These are phyloP conservation scores for Saccharomyces hybrid DNA, from an alignment of 1,139 yeast species.

Conservation along the genomic window DNA sequence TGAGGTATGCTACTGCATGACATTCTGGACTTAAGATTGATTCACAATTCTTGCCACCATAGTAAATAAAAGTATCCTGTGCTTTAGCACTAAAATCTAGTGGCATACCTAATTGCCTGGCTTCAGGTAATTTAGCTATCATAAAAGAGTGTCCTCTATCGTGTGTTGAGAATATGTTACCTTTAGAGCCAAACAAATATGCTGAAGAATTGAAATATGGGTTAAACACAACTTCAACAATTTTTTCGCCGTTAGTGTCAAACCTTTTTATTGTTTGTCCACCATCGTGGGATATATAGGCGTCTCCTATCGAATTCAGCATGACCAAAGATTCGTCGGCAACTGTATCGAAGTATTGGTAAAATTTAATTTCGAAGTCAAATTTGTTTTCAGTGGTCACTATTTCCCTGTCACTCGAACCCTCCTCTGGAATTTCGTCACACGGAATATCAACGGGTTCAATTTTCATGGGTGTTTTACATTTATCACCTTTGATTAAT, in stretches of 20 bases:
- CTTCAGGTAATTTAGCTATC: conserved; percentile 44
- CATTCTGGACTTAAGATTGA: conserved; percentile 41
- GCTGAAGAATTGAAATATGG: conserved; percentile 54
- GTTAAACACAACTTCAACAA: conserved; percentile 53
- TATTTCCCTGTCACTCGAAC: conserved; percentile 12
- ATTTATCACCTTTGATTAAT: conserved; percentile 46
- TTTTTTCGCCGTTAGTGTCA: conserved; percentile 37
- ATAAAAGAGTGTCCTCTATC: conserved; percentile 62
- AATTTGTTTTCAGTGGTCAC: conserved; percentile 28
- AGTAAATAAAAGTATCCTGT: conserved; percentile 57
- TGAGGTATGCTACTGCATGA: conserved; percentile 48
- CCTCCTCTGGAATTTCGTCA: conserved; percentile 13
- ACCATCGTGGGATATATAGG: conserved; percentile 70
- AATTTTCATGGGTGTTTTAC: conserved; percentile 27
- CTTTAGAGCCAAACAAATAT: conserved; percentile 48
- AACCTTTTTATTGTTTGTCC: conserved; percentile 56
- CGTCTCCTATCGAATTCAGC: conserved; percentile 43
- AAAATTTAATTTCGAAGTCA: conserved; percentile 25
- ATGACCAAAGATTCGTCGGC: conserved; percentile 66
- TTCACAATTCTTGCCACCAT: conserved; percentile 56
- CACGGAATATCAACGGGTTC: conserved; percentile 30
- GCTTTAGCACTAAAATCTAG: conserved; percentile 51
- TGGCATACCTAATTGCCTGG: conserved; percentile 37
- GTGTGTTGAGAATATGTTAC: conserved; percentile 47
- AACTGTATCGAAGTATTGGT: conserved; percentile 34